Evolutionary conservation across 1,284 basidiomycete species (phyloP).

Genomic region (Tylopilus sp.): DNA sequence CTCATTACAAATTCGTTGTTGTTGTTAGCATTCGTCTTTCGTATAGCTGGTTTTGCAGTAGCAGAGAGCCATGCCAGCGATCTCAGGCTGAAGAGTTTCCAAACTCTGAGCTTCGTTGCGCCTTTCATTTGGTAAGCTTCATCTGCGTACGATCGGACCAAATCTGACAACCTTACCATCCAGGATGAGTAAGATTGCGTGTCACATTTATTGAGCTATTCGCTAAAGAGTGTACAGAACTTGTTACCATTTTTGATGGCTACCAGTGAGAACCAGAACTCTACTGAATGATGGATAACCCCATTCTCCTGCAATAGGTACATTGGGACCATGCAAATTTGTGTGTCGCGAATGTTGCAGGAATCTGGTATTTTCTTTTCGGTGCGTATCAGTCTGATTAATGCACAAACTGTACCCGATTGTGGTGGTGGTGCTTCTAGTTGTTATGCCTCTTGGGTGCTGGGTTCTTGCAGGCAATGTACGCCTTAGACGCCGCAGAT

Average conservation of each 20-base stretch:
- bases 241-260: constrained; percentile 77
- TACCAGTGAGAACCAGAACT: constrained; percentile 54
- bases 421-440: constrained; percentile 35
- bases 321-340: constrained; percentile 83
- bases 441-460: constrained; percentile 76
- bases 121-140: constrained; percentile 78
- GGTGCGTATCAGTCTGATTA: constrained; percentile 40
- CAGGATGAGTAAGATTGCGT: constrained; percentile 71
- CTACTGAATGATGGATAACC: neutral
- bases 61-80: constrained; percentile 39
- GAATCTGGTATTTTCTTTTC: constrained; percentile 93
- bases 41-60: constrained; percentile 58
- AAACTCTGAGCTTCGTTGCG: constrained; percentile 80
- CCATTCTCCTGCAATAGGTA: constrained; percentile 44
- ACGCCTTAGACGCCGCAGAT: constrained; percentile 89
- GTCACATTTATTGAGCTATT: constrained; percentile 2
- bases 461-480: constrained; percentile 84
- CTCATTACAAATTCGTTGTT: constrained; percentile 72
- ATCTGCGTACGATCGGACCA: neutral
- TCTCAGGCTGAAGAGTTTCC: constrained; percentile 73
- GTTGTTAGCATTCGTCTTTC: constrained; percentile 68
- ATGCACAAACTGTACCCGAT: neutral
- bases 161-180: constrained; percentile 1
- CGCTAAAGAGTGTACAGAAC: constrained; percentile 43
- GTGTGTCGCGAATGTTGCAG: constrained; percentile 83